These are phyloP conservation scores for Cucurbita ficifolia DNA, from an alignment of 306 rosid species.

Conservation along the genomic window DNA sequence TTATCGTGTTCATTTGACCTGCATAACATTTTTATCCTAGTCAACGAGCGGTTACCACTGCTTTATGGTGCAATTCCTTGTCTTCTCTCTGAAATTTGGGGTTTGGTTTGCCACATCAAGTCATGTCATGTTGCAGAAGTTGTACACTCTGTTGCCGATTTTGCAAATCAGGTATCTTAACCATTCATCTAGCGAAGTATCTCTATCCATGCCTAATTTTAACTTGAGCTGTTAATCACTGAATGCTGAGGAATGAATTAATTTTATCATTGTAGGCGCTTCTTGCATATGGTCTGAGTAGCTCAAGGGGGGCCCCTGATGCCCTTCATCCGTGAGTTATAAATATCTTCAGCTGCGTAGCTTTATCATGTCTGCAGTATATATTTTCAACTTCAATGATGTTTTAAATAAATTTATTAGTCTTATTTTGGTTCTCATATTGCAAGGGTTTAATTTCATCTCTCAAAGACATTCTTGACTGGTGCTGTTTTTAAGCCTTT, in stretches of 20 bases:
- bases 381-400: neutral
- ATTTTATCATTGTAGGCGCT: constrained; percentile 54
- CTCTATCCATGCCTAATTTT: neutral
- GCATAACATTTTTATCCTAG: constrained; percentile 23
- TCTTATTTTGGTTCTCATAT: neutral
- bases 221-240: constrained; percentile 4
- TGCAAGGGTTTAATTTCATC: neutral
- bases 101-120: constrained; percentile 76
- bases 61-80: constrained; percentile 97
- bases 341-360: neutral
- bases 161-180: constrained; percentile 72
- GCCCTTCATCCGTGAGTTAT: constrained; percentile 89
- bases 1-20: neutral
- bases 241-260: constrained; percentile 21
- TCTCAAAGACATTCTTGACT: neutral
- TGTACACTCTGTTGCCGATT: constrained; percentile 80
- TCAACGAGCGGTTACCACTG: constrained; percentile 90
- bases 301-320: constrained; percentile 99
- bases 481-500: neutral
- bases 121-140: constrained; percentile 90
- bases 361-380: neutral
- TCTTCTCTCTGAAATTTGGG: constrained; percentile 91
- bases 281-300: constrained; percentile 88
- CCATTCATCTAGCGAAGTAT: neutral
- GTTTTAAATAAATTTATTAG: neutral